Evolutionary conservation across 495 filamentous ascomycete species (phyloP).

Genomic region (Aspergillus baeticus): DNA sequence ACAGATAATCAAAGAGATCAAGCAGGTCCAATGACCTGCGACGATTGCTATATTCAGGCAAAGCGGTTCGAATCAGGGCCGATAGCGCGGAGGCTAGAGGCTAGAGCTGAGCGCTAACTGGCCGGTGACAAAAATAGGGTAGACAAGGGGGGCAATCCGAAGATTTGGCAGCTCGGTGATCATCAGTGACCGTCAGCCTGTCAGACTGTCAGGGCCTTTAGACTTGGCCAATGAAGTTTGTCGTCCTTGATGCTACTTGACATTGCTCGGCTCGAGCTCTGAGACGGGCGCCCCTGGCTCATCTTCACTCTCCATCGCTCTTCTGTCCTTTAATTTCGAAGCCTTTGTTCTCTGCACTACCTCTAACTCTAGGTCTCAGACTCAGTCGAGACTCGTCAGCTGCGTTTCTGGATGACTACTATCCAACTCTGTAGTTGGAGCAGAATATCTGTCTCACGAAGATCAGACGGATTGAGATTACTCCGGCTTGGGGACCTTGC

Average conservation of each 20-base stretch:
- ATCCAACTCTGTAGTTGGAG: neutral
- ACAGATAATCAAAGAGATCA: neutral
- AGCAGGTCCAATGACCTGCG: neutral
- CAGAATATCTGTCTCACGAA: neutral
- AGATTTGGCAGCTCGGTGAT: conserved; percentile 10
- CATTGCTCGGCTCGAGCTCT: neutral
- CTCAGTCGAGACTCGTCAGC: neutral
- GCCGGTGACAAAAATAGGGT: conserved; percentile 8
- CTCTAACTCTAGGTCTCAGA: neutral
- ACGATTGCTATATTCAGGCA: neutral
- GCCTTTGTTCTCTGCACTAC: neutral
- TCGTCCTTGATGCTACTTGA: neutral
- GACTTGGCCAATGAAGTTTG: conserved; percentile 1
- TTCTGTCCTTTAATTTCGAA: neutral
- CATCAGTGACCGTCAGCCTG: conserved; percentile 2
- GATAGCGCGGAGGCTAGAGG: conserved; percentile 5
- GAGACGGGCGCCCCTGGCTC: conserved; percentile 9
- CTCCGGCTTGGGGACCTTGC: neutral
- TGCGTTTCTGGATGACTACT: neutral
- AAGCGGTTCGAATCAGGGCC: conserved; percentile 4
- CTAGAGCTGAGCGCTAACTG: conserved; percentile 7
- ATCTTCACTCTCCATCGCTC: neutral
- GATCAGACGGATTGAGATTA: neutral
- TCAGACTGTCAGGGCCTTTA: conserved; percentile 1
- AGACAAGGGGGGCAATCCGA: neutral